Base-by-base conservation (phyloP, 2,329 filamentous ascomycete species). In the Alternaria sp. region DNA sequence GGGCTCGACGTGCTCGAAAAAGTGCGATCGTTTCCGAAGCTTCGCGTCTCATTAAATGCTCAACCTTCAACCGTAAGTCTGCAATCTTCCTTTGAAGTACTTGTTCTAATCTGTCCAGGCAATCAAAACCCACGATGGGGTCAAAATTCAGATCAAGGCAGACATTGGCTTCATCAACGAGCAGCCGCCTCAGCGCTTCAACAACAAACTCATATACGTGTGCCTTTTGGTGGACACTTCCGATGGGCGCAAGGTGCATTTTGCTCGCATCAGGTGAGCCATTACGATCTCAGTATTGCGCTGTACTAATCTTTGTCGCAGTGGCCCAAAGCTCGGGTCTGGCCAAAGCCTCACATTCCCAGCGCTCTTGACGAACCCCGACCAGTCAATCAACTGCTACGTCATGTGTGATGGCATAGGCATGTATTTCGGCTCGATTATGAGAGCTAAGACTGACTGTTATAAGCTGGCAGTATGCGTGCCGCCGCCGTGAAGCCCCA, bases 361-460 rank as follows among this genome's bases (percentile, higher is more conserved):
- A 20, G 86, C 89, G 1, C 81, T 86, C 0, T 75, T 93, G 20
- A 85, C 78, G 1, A 81, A 81, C 5, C 76, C 83, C 0, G 85
- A 87, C 18, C 87, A 90, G 60, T 81, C 84, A 4, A 86, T 96
- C 33, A 85, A 85, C 23, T 92, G 89, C 64, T 88, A 90, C 74
- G 84, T 94, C 53, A 92, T 92, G 78, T 98, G 94, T 68, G 95
- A 97, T 80, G 90, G 93, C 46, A 91, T 98, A 71, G 92, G 87
- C 87, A 77, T 65, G 80, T 63, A 6, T 8, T 2, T 9, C 3
- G 0, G n/a, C 11, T 28, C 9, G 20, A 6, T 15, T 2, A 3
- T 3, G 1, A 2, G 21, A 8, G 4, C n/a, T 15, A n/a, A 46
- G 12, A 18, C 68, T 74, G 41, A 75, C 12, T 14, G 12, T 15